Evolutionary conservation across 352 stramenopile genomes (phyloP).

Genomic region (Phytophthora citrophthora): DNA sequence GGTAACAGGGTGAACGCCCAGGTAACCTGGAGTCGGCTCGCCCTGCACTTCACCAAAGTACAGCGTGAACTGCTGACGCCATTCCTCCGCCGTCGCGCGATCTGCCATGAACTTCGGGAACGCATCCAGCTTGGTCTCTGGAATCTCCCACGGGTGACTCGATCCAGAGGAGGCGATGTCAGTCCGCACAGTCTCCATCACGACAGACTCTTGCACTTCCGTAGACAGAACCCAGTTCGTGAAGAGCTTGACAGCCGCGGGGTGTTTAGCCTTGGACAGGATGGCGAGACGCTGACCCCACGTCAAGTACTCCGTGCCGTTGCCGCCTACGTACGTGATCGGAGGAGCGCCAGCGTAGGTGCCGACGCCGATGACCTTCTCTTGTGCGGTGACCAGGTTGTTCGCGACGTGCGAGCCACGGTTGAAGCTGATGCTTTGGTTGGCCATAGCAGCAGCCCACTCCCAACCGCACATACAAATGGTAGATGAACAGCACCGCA

Average conservation of each 20-base stretch:
- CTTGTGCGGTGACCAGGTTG: slow-evolving; percentile 23
- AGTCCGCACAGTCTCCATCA: slow-evolving; percentile 36
- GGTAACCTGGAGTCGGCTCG: slow-evolving; percentile 39
- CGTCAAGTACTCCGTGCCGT: slow-evolving; percentile 31
- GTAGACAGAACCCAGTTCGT: slow-evolving; percentile 60
- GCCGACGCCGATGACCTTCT: slow-evolving; percentile 38
- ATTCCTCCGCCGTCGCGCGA: slow-evolving; percentile 44
- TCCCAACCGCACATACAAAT: slow-evolving; percentile 46
- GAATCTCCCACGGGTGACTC: slow-evolving; percentile 33
- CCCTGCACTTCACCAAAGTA: slow-evolving; percentile 63
- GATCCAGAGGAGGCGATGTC: slow-evolving; percentile 35
- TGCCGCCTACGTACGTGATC: slow-evolving; percentile 6
- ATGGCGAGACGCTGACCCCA: slow-evolving; percentile 61
- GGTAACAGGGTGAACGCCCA: slow-evolving; percentile 52
- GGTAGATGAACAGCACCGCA: slow-evolving; percentile 34
- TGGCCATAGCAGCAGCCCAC: slow-evolving; percentile 39
- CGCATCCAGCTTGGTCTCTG: slow-evolving; percentile 29
- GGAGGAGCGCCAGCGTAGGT: slow-evolving; percentile 2
- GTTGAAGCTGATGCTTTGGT: slow-evolving; percentile 42
- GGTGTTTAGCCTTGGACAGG: slow-evolving; percentile 54
- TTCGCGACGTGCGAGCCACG: slow-evolving; percentile 29
- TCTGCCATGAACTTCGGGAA: slow-evolving; percentile 60
- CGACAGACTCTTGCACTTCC: slow-evolving; percentile 29
- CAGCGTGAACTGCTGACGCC: slow-evolving; percentile 48
- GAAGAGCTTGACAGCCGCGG: slow-evolving; percentile 56